These are phyloP conservation scores for Hypoxylon sp. DNA, from an alignment of 2,329 filamentous ascomycete genomes.

Conservation along the genomic window DNA sequence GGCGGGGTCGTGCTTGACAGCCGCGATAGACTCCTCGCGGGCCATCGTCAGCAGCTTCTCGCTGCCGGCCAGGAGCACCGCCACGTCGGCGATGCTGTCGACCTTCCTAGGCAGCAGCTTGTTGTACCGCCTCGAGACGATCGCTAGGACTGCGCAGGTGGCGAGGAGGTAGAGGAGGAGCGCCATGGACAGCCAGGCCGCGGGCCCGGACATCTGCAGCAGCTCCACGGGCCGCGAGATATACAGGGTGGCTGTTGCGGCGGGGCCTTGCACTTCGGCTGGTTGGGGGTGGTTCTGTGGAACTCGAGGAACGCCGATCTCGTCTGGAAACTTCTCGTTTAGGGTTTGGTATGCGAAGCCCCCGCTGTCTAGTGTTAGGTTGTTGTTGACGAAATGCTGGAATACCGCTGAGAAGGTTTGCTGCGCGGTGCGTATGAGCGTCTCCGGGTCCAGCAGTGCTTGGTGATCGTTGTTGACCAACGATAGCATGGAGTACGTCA, in stretches of 20 bases:
- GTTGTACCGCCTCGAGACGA: conserved; percentile 17
- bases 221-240: conserved; percentile 23
- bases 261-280: not conserved
- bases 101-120: conserved; percentile 3
- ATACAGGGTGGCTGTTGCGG: conserved; percentile 1
- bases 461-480: conserved; percentile 23
- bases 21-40: not conserved
- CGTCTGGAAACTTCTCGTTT: conserved; percentile 3
- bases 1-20: conserved; percentile 1
- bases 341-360: conserved; percentile 19
- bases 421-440: conserved; percentile 16
- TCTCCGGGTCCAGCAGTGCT: conserved; percentile 10
- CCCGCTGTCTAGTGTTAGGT: conserved; percentile 11
- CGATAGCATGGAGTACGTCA: conserved; percentile 32
- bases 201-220: conserved; percentile 22
- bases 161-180: conserved; percentile 28
- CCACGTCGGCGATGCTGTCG: conserved; percentile 25
- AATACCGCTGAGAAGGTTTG: conserved; percentile 26
- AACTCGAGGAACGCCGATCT: not conserved
- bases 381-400: conserved; percentile 25
- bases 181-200: conserved; percentile 27
- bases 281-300: not conserved
- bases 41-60: conserved; percentile 15
- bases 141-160: conserved; percentile 1
- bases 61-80: conserved; percentile 25